A percentile compares a stretch with the other conserved stretches of the same genome.
Evolutionary conservation across 768 basidiomycete species (phyloP).

Genomic region (Tylopilus vinaceipallidus): DNA sequence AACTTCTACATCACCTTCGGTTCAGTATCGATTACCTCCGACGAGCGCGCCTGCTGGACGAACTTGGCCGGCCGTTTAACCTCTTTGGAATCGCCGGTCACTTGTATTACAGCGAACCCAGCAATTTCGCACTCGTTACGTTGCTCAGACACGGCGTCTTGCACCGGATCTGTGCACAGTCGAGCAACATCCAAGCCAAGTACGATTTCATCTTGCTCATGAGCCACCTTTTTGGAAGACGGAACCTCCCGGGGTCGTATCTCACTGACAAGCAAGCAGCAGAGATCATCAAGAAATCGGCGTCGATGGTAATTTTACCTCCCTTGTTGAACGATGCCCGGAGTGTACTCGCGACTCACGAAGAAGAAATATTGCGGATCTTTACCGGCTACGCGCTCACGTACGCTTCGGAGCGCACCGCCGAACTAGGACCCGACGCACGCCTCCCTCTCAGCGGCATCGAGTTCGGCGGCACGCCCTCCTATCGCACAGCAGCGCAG

Average conservation of each 20-base stretch:
- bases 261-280: slow-evolving; percentile 36
- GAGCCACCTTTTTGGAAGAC: slow-evolving; percentile 66
- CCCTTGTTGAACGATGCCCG: slow-evolving; percentile 41
- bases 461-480: slow-evolving; percentile 19
- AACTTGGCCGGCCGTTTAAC: slow-evolving; percentile 54
- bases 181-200: slow-evolving; percentile 40
- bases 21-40: slow-evolving; percentile 74
- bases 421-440: slow-evolving; percentile 41
- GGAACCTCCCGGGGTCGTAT: slow-evolving; percentile 47
- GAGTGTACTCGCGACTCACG: slow-evolving; percentile 44
- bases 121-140: slow-evolving; percentile 62
- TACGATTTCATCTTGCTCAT: slow-evolving; percentile 52
- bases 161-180: slow-evolving; percentile 52
- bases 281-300: slow-evolving; percentile 40
- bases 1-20: slow-evolving; percentile 62
- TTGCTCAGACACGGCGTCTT: slow-evolving; percentile 57
- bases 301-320: slow-evolving; percentile 58
- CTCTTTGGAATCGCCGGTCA: slow-evolving; percentile 53
- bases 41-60: slow-evolving; percentile 51
- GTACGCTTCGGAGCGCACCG: slow-evolving; percentile 41
- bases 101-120: slow-evolving; percentile 65
- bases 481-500: slow-evolving; percentile 6
- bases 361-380: slow-evolving; percentile 48
- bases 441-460: slow-evolving; percentile 48
- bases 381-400: slow-evolving; percentile 55